Evolutionary conservation across 441 rosid genomes (phyloP), one percentile per base, ranked within the genome.

Genomic region (Jatropha multifida): DNA sequence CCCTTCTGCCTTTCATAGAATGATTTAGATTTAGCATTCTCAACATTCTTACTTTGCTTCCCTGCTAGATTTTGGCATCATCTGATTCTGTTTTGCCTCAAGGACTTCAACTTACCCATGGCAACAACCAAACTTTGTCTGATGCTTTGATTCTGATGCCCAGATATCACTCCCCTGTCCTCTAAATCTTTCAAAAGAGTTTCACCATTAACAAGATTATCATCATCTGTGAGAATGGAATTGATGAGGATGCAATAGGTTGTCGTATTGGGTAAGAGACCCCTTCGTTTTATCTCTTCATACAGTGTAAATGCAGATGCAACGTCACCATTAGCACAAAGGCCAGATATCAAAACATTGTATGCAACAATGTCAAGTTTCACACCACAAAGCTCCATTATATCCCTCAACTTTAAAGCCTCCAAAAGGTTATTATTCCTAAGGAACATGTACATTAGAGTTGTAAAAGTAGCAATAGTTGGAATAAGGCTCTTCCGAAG

Each of bases 331-430:
- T 62, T 76, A 67, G 76, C 86, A 82, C 97, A 92, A 51, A 84
- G 81, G 74, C 94, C 97, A 7, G 86, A 81, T 73, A 94, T 85
- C 64, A 94, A 83, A 58, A 92, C 98, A 81, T 91, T 92, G 83
- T 88, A 92, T 14, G 85, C 84, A 74, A 90, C 88, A 55, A 88
- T 88, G 79, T 94, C 97, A 63, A 83, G 84, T 84, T 84, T 87
- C 80, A 92, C 78, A 61, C 90, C 90, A 76, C 81, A 82, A 49
- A 59, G 77, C 71, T 83, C 86, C 92, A 92, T 86, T 58, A 69
- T 73, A 37, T 42, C 81, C 86, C 78, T 86, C 80, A 92, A 76
- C 55, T 84, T 84, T 67, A 91, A 71, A 69, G 97, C 97, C 75
- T 88, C 88, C 13, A 74, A 63, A 76, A 83, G 54, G 32, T 89